phyloP scores from a whole-genome alignment of 495 filamentous ascomycete species.

The Xylaria nigripes region DNA sequence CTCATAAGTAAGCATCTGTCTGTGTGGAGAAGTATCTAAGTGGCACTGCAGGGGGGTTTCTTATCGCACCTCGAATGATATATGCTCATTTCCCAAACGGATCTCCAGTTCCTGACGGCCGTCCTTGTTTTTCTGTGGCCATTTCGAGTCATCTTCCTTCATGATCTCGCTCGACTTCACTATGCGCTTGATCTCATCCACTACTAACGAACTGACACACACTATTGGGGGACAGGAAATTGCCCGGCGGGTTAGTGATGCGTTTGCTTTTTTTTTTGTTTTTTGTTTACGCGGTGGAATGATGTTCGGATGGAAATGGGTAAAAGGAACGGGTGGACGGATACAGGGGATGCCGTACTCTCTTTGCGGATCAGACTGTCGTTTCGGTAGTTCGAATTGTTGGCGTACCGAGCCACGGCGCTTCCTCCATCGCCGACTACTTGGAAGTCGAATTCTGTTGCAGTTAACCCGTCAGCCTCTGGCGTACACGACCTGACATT shows the following conservation, averaged over 20 bases:
- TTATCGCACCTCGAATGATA: conserved; percentile 79
- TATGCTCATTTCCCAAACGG: conserved; percentile 87
- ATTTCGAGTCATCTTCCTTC: conserved; percentile 99
- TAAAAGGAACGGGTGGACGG: neutral
- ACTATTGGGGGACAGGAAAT: conserved; percentile 50
- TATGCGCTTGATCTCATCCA: conserved; percentile 92
- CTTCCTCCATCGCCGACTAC: conserved; percentile 89
- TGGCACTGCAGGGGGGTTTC: neutral
- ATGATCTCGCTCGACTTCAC: conserved; percentile 97
- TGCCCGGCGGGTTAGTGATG: conserved; percentile 5
- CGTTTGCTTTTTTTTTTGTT: neutral
- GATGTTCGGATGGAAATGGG: neutral
- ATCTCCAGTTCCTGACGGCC: conserved; percentile 97
- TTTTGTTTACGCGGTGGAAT: neutral
- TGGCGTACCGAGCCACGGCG: conserved; percentile 92
- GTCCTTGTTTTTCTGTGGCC: conserved; percentile 99
- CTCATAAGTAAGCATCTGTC: conserved; percentile 20
- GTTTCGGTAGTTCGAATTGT: conserved; percentile 99
- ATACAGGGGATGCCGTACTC: conserved; percentile 52
- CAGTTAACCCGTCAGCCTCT: neutral
- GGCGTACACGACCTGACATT: no score
- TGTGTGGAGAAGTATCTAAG: neutral
- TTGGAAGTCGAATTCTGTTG: conserved; percentile 92
- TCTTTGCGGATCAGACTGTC: conserved; percentile 99
- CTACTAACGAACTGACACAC: conserved; percentile 89